Evolutionary conservation across 2,329 filamentous ascomycete genomes (phyloP).

Genomic region (Fusarium mundagurra): DNA sequence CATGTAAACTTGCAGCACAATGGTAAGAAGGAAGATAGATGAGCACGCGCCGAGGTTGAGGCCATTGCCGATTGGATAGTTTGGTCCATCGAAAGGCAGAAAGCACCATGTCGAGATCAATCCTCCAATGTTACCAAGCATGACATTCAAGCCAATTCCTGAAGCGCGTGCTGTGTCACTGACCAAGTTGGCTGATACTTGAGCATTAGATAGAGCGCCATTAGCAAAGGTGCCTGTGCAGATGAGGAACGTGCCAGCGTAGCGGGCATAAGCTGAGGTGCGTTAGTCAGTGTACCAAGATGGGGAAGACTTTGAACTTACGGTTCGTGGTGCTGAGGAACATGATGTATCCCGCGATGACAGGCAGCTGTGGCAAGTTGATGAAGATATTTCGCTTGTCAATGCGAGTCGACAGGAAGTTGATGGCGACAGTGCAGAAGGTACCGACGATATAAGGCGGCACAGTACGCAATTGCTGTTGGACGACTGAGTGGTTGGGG

Average conservation of each 20-base stretch:
- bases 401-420: constrained; percentile 51
- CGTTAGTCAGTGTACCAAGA: background rate
- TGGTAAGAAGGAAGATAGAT: constrained; percentile 7
- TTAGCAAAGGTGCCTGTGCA: constrained; percentile 23
- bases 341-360: constrained; percentile 72
- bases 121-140: constrained; percentile 62
- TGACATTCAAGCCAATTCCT: constrained; percentile 35
- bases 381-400: constrained; percentile 67
- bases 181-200: constrained; percentile 24
- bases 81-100: constrained; percentile 68
- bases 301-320: rapidly evolving
- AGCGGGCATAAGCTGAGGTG: constrained; percentile 54
- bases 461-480: constrained; percentile 64
- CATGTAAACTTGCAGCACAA: background rate
- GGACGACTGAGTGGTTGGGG: constrained; percentile 61
- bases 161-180: constrained; percentile 33
- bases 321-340: constrained; percentile 62
- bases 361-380: constrained; percentile 61
- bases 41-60: constrained; percentile 53
- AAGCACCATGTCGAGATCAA: constrained; percentile 73
- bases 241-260: constrained; percentile 68
- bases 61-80: constrained; percentile 73
- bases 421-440: constrained; percentile 55
- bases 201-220: constrained; percentile 55
- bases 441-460: constrained; percentile 62